Percentiles rank a stretch among this genome's conserved stretches.
Conservation (phyloP, 2,329 filamentous ascomycete species). For the Falciphora oryzae region DNA sequence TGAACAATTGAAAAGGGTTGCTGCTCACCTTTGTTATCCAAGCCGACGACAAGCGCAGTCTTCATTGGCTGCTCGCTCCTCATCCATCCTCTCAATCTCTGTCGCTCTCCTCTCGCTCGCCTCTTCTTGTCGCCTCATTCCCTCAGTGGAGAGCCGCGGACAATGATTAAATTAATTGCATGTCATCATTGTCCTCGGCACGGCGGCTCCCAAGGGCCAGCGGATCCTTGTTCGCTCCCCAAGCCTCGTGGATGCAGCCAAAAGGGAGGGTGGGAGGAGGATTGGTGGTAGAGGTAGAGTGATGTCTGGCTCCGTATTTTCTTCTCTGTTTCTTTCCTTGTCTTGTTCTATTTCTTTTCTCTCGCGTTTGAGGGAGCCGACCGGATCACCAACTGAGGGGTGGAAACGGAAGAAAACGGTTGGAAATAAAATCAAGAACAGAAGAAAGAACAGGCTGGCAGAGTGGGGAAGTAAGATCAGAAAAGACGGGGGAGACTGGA, state of each 20-base stretch:
- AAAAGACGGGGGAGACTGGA: background rate
- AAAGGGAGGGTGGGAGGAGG: too few relatives aligned
- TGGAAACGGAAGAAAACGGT: background rate
- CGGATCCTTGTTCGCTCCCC: background rate
- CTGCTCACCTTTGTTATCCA: conserved; percentile 1
- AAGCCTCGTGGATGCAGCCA: background rate
- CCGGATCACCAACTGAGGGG: background rate
- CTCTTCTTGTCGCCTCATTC: background rate
- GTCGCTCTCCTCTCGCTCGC: too few relatives aligned
- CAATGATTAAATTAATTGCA: conserved; percentile 1
- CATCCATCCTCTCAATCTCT: background rate
- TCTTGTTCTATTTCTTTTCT: background rate
- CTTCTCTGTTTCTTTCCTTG: background rate
- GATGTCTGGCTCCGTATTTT: background rate
- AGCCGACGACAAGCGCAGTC: background rate
- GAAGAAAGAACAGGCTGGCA: background rate
- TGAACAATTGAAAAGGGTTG: background rate
- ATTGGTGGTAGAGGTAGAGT: background rate
- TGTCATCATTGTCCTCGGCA: background rate
- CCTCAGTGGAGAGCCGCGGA: background rate
- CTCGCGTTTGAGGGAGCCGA: background rate
- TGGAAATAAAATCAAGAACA: background rate
- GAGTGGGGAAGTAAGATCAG: background rate
- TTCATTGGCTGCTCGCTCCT: background rate
- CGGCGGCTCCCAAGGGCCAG: too few relatives aligned